These are phyloP conservation scores for Parietaria judaica DNA, from an alignment of 306 rosid species.

Conservation along the genomic window DNA sequence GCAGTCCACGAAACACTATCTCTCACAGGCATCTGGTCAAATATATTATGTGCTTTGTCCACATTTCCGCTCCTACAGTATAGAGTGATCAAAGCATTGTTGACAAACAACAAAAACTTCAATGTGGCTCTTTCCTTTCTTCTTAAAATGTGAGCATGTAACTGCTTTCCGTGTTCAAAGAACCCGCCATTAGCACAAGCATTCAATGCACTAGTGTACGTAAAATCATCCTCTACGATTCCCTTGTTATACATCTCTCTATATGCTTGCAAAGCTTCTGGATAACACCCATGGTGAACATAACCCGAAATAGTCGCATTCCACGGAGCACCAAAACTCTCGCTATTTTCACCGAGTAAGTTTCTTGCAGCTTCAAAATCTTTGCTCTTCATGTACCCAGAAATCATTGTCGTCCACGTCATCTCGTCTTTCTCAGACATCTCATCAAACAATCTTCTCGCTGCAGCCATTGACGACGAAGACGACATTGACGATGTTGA, in stretches of 20 bases:
- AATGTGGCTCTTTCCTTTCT: neutral
- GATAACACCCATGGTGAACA: neutral
- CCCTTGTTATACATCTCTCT: neutral
- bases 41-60: neutral
- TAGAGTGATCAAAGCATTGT: neutral
- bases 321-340: neutral
- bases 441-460: constrained; percentile 4
- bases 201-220: neutral
- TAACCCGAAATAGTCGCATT: neutral
- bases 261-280: neutral
- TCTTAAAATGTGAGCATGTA: constrained; percentile 1
- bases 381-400: constrained; percentile 4
- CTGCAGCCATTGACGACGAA: neutral
- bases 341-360: neutral
- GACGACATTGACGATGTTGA: neutral
- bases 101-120: neutral
- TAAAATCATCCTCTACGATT: neutral
- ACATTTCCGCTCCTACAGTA: neutral
- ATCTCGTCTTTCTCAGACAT: neutral
- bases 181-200: constrained; percentile 3
- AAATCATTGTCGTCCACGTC: neutral
- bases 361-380: neutral
- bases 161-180: constrained; percentile 2
- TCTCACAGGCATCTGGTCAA: neutral
- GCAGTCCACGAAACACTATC: constrained; percentile 6